Evolutionary conservation across 495 filamentous ascomycete genomes (phyloP), one percentile per base, ranked within the genome.

Genomic region (Lichenothelia convexa): DNA sequence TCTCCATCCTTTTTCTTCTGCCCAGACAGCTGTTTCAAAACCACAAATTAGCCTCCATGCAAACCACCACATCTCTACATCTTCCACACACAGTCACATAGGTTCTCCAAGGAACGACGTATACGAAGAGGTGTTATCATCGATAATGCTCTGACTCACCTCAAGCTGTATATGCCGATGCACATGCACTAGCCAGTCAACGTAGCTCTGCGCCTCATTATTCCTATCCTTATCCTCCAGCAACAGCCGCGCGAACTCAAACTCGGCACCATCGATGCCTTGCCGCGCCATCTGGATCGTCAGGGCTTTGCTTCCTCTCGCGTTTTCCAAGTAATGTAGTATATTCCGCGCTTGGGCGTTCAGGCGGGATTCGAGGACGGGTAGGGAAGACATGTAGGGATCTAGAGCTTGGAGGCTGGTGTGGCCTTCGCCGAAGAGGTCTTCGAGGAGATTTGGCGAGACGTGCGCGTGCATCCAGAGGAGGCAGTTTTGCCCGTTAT

Each of bases 181-280:
- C 34, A 94, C 62, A 58, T 93, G 83, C 36, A 99, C 89, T 55
- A 99, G 58, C 89, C 89, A 99, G 59, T 99, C 89, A 13, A 95
- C 89, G 59, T 99, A 95, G 46, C 78, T 87, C 56, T 87, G 82
- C 21, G 89, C 89, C 58, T 99, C 89, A 44, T 91, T 93, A 56
- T 95, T 95, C 44, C 89, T 69, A 52, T 99, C 89, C 44, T 87
- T 69, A 52, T 99, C 89, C 60, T 99, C 89, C 34, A 92, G 71
- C 45, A 99, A 57, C 53, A 85, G 59, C 29, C 84, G 62, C 27
- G 91, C 89, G 60, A 94, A 99, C 57, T 99, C 89, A 44, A 80
- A 94, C 58, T 99, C 89, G 1, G 85, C 82, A 0, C 89, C 89
- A 48, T 99, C 89, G 2, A 95, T 62, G 0, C 86, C 85, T 58